A percentile compares a stretch with the other conserved stretches of the same genome.
These are phyloP conservation scores for Citrus reticulata DNA, from an alignment of 345 rosid genomes.

Conservation along the genomic window DNA sequence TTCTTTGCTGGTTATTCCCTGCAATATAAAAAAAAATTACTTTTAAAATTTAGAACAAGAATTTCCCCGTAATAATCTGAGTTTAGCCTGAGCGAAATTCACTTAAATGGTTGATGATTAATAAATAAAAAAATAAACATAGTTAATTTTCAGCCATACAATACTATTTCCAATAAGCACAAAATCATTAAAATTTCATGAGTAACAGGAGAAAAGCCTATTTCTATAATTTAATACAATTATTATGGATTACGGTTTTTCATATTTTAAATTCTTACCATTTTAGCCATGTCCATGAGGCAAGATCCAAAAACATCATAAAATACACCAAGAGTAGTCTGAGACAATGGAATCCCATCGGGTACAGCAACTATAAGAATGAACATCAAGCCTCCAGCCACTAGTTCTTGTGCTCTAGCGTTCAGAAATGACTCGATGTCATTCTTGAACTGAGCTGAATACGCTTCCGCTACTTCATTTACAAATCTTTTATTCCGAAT, in stretches of 20 bases:
- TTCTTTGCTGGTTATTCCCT: slow-evolving; percentile 14
- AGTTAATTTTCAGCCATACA: too few relatives aligned
- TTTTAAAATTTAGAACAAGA: too few relatives aligned
- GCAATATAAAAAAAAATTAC: neutral
- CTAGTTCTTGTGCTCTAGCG: slow-evolving; percentile 22
- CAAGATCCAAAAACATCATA: slow-evolving; percentile 6
- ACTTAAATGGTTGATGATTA: too few relatives aligned
- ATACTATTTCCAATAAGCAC: too few relatives aligned
- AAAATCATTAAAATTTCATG: too few relatives aligned
- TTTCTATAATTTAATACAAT: too few relatives aligned
- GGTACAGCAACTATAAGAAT: neutral
- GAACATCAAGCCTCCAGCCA: slow-evolving; percentile 18
- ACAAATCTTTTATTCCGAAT: neutral
- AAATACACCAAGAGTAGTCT: neutral
- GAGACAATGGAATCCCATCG: neutral
- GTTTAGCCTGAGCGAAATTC: too few relatives aligned
- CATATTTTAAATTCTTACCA: neutral
- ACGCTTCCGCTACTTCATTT: slow-evolving; percentile 8
- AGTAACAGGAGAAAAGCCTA: too few relatives aligned
- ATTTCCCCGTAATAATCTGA: too few relatives aligned
- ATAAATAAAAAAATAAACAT: too few relatives aligned
- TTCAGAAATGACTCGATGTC: slow-evolving; percentile 13
- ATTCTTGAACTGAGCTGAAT: slow-evolving; percentile 8
- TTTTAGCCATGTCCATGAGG: slow-evolving; percentile 8
- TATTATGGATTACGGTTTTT: too few relatives aligned